Base-by-base conservation (phyloP, 495 filamentous ascomycete species). In the Hypoxylon lenormandii region DNA sequence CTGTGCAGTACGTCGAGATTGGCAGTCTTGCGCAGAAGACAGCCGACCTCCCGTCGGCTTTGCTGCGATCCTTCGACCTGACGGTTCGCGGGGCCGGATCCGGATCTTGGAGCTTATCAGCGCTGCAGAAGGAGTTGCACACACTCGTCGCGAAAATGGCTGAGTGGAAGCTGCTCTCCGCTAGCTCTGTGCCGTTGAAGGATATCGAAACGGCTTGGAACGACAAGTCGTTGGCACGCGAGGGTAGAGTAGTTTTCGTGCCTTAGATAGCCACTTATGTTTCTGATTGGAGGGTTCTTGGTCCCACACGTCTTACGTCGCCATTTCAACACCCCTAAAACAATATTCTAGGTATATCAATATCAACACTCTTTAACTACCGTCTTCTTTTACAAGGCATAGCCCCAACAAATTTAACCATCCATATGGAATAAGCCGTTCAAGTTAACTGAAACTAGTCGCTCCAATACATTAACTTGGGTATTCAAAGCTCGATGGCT, bases 1-100 rank as follows among this genome's bases (percentile, higher is more conserved):
- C 70, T 5, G 60, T 74, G 21, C 76, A 76, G 51, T 76, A 72
- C 61, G 60, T 76, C 46, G 55, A 72, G 28, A 76, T 78, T 37
- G 76, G 74, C 18, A 60, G 53, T 42, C 52, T 78, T 7, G 63
- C 69, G 5, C 64, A 69, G 23, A 40, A 59, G 3, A 62, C 70
- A 13, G 48, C 68, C 23, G 26, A 64, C 2, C 52, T 78, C 23
- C 66, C 72, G 0, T 52, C 69, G 0, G 30, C 46, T 2, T 10
- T 73, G 8, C 67, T 78, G 40, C 60, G 74, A 45, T 70, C 72
- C 37, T 74, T 72, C 54, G 60, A 66, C 26, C 40, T 78, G 23
- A 72, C 72, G 5, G 59, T 78, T 5, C 51, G 69, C 6, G 76
- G 74, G 0, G 62, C 74, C 23, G 76, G 74, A 0, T 53, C 72